These are phyloP conservation scores for Coemansia sp. DNA, from an alignment of 192 early-diverging fungal genomes.

Conservation along the genomic window DNA sequence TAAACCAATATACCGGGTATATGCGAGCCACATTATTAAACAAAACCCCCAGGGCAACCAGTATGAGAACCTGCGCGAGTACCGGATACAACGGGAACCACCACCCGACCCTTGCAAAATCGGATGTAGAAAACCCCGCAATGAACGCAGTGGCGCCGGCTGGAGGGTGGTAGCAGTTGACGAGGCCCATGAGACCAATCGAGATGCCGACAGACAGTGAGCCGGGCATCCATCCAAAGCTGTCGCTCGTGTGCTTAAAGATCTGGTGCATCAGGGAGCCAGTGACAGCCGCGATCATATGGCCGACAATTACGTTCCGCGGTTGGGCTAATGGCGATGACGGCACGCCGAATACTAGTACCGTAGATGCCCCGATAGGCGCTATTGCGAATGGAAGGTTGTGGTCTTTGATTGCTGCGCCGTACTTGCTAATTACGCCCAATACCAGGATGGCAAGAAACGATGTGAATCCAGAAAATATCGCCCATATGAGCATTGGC, in stretches of 20 bases:
- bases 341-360: conserved; percentile 44
- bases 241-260: conserved; percentile 26
- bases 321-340: conserved; percentile 48
- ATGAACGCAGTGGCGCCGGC: conserved; percentile 51
- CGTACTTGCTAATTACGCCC: conserved; percentile 45
- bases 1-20: conserved; percentile 53
- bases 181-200: conserved; percentile 46
- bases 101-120: conserved; percentile 38
- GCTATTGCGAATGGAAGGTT: conserved; percentile 51
- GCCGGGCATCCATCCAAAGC: conserved; percentile 46
- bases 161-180: conserved; percentile 50
- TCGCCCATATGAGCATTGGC: conserved; percentile 35
- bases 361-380: conserved; percentile 41
- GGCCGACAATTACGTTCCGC: conserved; percentile 43
- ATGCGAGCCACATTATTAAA: conserved; percentile 44
- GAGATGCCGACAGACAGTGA: conserved; percentile 43
- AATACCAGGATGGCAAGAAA: conserved; percentile 36
- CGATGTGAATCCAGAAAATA: conserved; percentile 39
- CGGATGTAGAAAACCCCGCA: conserved; percentile 27
- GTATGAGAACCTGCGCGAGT: conserved; percentile 35
- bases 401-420: conserved; percentile 36
- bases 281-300: conserved; percentile 34
- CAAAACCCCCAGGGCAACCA: conserved; percentile 32
- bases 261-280: conserved; percentile 43
- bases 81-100: conserved; percentile 53